Base-by-base conservation (phyloP, 2,329 filamentous ascomycete genomes). In the Stagonosporopsis chrysanthemi region DNA sequence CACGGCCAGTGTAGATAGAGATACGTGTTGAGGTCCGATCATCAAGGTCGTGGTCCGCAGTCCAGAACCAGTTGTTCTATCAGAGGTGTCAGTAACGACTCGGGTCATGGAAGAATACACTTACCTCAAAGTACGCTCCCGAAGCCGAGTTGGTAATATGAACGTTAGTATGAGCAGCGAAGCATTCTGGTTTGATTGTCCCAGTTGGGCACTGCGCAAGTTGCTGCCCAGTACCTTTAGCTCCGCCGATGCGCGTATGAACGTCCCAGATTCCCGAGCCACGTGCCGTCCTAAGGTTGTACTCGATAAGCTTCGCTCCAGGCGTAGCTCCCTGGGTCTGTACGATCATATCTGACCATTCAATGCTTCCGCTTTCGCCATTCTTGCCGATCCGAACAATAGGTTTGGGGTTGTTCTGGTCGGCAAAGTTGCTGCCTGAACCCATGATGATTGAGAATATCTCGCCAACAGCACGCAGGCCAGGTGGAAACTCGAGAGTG, bases 41-140 rank as follows among this genome's bases (percentile, higher is more conserved):
- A 75, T 97, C 93, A 31, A 97, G 87, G 72, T 96, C 91, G 80
- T 97, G 94, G 74, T 97, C 94, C 0, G 93, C 87, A 31, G 93
- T 90, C 72, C 69, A 57, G n/a, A 57, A 57, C 54, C 54, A 57
- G 22, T 57, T 57, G 39, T 57, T 57, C 54, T 57, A 22, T 48
- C 7, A n/a, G 12, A 36, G 9, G 15, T 35, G 41, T 63, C 35
- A 63, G 62, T 33, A 57, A 9, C 2, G 12, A 7, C 6, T 9
- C 19, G 14, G 2, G 17, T 4, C 2, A 0, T 43, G 17, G 6
- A 14, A 17, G 5, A 4, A n/a, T 24, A 1, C 17, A 8, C 48
- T 52, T 33, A 57, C 97, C 79, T 96, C 92, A 45, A 97, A 82
- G 77, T 96, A 96, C 19, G 87, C 85, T 50, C 72, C 72, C 9